A percentile compares a stretch with the other conserved stretches of the same genome.
Evolutionary conservation across 306 rosid genomes (phyloP).

Genomic region (Malus fusca): DNA sequence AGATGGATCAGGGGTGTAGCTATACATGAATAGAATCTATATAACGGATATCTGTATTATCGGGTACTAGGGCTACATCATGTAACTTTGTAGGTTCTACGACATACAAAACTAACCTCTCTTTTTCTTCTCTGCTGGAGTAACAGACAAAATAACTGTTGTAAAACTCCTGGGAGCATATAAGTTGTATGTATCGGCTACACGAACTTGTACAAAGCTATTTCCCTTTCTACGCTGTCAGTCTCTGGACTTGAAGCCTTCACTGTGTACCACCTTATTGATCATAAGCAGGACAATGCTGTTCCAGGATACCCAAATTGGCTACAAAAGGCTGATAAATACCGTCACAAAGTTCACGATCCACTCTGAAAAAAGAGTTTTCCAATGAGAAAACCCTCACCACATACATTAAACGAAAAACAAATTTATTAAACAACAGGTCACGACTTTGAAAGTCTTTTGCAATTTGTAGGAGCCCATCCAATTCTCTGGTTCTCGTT

Average conservation of each 20-base stretch:
- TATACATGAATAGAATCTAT: conserved; percentile 3
- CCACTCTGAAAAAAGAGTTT: conserved; percentile 32
- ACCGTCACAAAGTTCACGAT: conserved; percentile 26
- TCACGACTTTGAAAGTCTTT: conserved; percentile 43
- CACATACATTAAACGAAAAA: background rate
- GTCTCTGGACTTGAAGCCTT: conserved; percentile 3
- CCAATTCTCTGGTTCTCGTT: conserved; percentile 63
- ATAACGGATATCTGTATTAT: conserved; percentile 9
- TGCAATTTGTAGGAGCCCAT: conserved; percentile 52
- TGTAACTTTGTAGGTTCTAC: conserved; percentile 18
- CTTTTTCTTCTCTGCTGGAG: background rate
- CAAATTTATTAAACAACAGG: conserved; percentile 7
- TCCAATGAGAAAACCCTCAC: conserved; percentile 20
- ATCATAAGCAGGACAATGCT: conserved; percentile 21
- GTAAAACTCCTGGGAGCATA: background rate
- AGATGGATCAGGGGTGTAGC: background rate
- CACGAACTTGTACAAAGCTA: conserved; percentile 1
- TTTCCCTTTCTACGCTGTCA: conserved; percentile 8
- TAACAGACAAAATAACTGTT: background rate
- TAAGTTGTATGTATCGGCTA: background rate
- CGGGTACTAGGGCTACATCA: conserved; percentile 4
- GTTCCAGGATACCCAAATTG: conserved; percentile 30
- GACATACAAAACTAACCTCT: background rate
- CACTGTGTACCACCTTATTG: conserved; percentile 8
- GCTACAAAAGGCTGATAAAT: conserved; percentile 26